Base-by-base conservation (phyloP, 176 grass and related monocot genomes). In the Juncus inflexus region DNA sequence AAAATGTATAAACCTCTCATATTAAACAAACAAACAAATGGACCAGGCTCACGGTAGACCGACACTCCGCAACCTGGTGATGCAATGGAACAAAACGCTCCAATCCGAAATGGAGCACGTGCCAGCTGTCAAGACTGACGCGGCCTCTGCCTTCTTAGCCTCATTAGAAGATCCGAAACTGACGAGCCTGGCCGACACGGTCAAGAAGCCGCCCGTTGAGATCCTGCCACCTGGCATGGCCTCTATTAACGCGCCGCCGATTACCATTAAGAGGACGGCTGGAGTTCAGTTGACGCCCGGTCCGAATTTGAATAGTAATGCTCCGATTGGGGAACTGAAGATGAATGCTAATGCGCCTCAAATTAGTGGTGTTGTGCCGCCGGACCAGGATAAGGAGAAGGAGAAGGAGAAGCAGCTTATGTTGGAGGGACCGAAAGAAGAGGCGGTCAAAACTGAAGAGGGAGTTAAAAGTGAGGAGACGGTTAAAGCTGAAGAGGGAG, bases 171-270 rank as follows among this genome's bases (percentile, higher is more conserved):
- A 99, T 77, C 85, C 88, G 52, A 92, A 99, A 63, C 76, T 99
- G 12, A 92, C 85, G 19, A 86, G 82, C 50, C 69, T 99, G 67
- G 85, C 82, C 19, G 89, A 99, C 74, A 74, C 80, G 1, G 89
- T 59, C 52, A 99, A 92, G 78, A 99, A 87, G 45, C 58, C 89
- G 77, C 94, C 89, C n/a, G 92, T 99, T 9, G 94, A 90, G 79
- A 99, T 99, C 63, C 88, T 99, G 53, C 94, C 89, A 69, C 94
- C 89, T 72, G 94, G 94, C 13, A 99, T 99, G 94, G 69, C 94
- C 28, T 90, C 94, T 66, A 75, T 99, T 49, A 86, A 87, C 16
- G 89, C 94, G 50, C 84, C 85, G 72, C 85, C 94, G 14, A 89
- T 99, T 4, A 78, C 86, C 13, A 86, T 92, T 65, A 92, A 90